Evolutionary conservation across 2,329 filamentous ascomycete genomes (phyloP), one percentile per base, ranked within the genome.

Genomic region (Rutstroemia sydowiana): DNA sequence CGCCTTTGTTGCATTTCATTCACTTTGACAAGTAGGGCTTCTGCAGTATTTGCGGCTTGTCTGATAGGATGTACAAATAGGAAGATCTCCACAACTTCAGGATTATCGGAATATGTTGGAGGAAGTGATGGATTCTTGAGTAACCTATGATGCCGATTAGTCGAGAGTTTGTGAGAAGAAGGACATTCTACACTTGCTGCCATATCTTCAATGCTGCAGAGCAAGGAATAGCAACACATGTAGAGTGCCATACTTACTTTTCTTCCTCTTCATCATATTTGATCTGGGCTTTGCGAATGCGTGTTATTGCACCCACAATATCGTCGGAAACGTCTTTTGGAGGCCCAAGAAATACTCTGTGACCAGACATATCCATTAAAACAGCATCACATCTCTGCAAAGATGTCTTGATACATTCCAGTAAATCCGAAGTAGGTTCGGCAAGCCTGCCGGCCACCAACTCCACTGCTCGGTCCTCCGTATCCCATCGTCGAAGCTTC

Each of bases 21-120:
- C 3, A 80, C 68, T 59, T 75, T 75, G 36, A 66, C 62, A 23
- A 75, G 66, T 10, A 81, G 68, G 21, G 63, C 67, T 58, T 76
- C 71, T 4, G 79, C 68, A 1, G 70, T 69, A 2, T 69, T 68
- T 5, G 77, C 74, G 0, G 75, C 69, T 65, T 79, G 76, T 34
- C 77, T 72, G 30, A 78, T 70, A 20, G 76, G 75, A 45, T 77
- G 74, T 2, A 77, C 73, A 54, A 78, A 81, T 0, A 80, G 69
- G 49, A 82, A 77, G 11, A 78, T 64, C 54, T 74, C 71, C 6
- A 80, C 72, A 1, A 77, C 70, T 48, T 78, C 74, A 2, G 72
- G 70, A 34, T 75, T 71, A 31, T 73, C 65, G 3, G 73, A 69
- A 42, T 75, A 76, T 0, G 70, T 71, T 14, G 69, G 67, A 6